Evolutionary conservation across 2,329 filamentous ascomycete species (phyloP).

Genomic region (Penicillium sp.): DNA sequence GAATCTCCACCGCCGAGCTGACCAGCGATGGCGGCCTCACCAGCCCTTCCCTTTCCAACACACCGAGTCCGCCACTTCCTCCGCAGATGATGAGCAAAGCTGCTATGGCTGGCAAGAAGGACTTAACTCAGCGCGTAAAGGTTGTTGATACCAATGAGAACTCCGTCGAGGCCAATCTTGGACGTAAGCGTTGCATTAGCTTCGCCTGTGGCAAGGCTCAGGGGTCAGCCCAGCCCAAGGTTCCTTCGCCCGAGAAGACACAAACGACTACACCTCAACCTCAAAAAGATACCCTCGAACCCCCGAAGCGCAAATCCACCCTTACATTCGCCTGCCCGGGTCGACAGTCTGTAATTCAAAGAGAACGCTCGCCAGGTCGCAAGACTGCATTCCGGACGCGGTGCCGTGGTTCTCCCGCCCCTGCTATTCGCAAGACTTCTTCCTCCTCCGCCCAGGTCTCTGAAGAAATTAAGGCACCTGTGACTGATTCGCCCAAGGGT

Average conservation of each 20-base stretch:
- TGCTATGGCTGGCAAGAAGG: constrained; percentile 13
- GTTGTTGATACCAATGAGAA: constrained; percentile 50
- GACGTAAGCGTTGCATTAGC: constrained; percentile 85
- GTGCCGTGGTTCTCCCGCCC: constrained; percentile 42
- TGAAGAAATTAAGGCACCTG: constrained; percentile 15
- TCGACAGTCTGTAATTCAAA: constrained; percentile 28
- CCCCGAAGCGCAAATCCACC: constrained; percentile 43
- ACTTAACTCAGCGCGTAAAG: constrained; percentile 22
- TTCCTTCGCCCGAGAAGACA: constrained; percentile 23
- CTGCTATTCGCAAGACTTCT: constrained; percentile 32
- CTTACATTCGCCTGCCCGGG: constrained; percentile 51
- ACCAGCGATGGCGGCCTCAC: constrained; percentile 94
- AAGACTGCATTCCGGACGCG: constrained; percentile 28
- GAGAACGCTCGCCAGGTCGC: constrained; percentile 29
- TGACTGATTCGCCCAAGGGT: constrained; percentile 21
- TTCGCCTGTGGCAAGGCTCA: constrained; percentile 78
- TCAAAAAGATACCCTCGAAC: constrained; percentile 21
- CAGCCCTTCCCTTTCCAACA: constrained; percentile 82
- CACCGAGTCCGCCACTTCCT: constrained; percentile 80
- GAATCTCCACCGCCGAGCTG: constrained; percentile 81
- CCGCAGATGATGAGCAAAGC: constrained; percentile 34
- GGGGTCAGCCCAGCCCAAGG: constrained; percentile 35
- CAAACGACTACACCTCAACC: constrained; percentile 22
- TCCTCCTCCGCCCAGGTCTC: constrained; percentile 10
- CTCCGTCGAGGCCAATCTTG: constrained; percentile 62